Conservation (phyloP, 768 basidiomycete genomes). For the Terana coerulea region DNA sequence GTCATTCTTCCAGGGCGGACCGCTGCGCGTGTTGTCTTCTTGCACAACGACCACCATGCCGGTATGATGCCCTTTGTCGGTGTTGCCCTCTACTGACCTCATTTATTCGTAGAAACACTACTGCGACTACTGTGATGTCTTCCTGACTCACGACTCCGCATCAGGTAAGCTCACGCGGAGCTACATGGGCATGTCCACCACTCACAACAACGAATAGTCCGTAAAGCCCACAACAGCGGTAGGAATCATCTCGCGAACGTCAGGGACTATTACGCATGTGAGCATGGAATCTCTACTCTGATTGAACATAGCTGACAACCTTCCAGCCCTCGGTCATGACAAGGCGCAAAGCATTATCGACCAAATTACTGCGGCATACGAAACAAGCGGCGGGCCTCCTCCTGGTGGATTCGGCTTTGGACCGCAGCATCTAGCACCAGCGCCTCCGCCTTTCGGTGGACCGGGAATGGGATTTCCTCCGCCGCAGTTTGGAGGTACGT, state of each 20-base stretch:
- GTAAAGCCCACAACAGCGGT: slow-evolving; percentile 98
- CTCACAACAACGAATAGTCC: slow-evolving; percentile 48
- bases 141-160: slow-evolving; percentile 90
- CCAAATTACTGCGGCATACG: slow-evolving; percentile 94
- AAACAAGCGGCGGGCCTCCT: slow-evolving; percentile 80
- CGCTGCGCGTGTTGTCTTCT: slow-evolving; percentile 6
- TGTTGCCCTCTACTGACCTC: slow-evolving; percentile 10
- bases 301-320: neutral
- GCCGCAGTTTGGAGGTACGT: slow-evolving; percentile 29
- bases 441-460: slow-evolving; percentile 36
- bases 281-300: slow-evolving; percentile 22
- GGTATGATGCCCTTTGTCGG: slow-evolving; percentile 41
- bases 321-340: slow-evolving; percentile 82
- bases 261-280: slow-evolving; percentile 94
- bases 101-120: slow-evolving; percentile 73
- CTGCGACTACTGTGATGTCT: slow-evolving; percentile 93
- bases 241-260: slow-evolving; percentile 97
- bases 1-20: slow-evolving; percentile 8
- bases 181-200: neutral
- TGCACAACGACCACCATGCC: slow-evolving; percentile 48
- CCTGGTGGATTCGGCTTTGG: slow-evolving; percentile 87
- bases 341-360: slow-evolving; percentile 98
- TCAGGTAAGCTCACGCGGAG: slow-evolving; percentile 74
- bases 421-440: slow-evolving; percentile 66
- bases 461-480: slow-evolving; percentile 51